Percentiles rank a stretch among this genome's conserved stretches.
phyloP scores from a whole-genome alignment of 2,329 filamentous ascomycete species.

The Scopulariopsis brevicaulis region DNA sequence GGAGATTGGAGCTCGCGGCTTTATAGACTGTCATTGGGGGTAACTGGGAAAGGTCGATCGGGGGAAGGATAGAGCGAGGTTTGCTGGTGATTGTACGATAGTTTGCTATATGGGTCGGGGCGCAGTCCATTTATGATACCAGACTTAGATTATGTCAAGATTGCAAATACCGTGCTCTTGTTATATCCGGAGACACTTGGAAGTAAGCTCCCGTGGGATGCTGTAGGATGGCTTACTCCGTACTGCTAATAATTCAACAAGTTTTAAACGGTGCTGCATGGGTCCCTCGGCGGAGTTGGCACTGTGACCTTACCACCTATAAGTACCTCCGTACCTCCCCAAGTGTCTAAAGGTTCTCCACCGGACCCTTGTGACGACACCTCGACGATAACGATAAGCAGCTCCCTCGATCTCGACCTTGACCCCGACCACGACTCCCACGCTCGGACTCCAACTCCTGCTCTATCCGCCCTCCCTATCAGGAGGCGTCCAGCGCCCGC shows the following conservation, averaged over 20 bases:
- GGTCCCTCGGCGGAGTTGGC: no score
- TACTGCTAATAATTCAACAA: no score
- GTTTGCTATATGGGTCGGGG: background rate
- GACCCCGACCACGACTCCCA: background rate
- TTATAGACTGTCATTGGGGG: background rate
- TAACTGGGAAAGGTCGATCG: background rate
- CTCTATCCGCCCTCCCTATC: background rate
- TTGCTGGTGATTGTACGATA: background rate
- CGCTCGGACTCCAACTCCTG: background rate
- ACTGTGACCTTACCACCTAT: no score
- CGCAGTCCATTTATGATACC: background rate
- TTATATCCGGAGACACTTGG: background rate
- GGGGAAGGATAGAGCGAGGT: background rate
- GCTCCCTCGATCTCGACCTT: background rate
- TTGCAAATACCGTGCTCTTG: background rate
- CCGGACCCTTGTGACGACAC: background rate
- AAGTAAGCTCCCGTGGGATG: no score
- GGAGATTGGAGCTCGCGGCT: background rate
- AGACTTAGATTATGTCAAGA: background rate
- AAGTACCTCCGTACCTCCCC: no score
- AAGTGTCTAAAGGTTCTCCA: no score
- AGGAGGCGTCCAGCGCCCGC: background rate
- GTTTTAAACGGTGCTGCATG: no score
- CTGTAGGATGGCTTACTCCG: no score
- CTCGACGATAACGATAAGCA: background rate